Conservation (phyloP, 1,284 basidiomycete genomes). For the Fomitiporia mediterranea region DNA sequence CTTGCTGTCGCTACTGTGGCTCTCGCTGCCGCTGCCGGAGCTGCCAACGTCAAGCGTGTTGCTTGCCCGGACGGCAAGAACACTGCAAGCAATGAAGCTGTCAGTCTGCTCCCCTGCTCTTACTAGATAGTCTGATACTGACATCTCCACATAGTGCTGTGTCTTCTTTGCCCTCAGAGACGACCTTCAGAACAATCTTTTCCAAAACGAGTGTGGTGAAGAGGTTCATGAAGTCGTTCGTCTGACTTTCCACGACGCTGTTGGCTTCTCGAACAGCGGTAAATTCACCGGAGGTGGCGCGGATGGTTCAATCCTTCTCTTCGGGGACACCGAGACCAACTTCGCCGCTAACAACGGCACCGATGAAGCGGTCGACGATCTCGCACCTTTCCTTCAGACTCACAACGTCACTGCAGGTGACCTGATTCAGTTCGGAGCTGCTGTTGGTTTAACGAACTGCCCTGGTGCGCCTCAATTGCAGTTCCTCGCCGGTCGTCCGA, state of each 20-base stretch:
- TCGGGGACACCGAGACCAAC: conserved; percentile 18
- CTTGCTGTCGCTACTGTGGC: conserved; percentile 5
- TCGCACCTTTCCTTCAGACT: conserved; percentile 25
- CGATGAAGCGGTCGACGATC: conserved; percentile 28
- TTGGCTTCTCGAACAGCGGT: conserved; percentile 23
- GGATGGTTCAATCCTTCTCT: conserved; percentile 22
- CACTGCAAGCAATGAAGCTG: conserved; percentile 18
- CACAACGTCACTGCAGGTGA: conserved; percentile 29
- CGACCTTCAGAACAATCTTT: conserved; percentile 22
- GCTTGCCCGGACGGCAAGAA: conserved; percentile 21
- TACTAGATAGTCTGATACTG: neutral
- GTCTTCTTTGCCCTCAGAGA: conserved; percentile 24
- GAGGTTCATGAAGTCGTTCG: conserved; percentile 25
- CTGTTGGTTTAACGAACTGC: conserved; percentile 29
- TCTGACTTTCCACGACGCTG: conserved; percentile 27
- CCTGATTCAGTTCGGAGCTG: conserved; percentile 31
- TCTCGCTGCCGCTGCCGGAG: conserved; percentile 7
- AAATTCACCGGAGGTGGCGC: conserved; percentile 17
- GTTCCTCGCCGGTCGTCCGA: conserved; percentile 26
- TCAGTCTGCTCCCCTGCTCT: neutral
- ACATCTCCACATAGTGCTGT: conserved; percentile 20
- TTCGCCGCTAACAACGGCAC: conserved; percentile 28
- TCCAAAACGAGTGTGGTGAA: conserved; percentile 23
- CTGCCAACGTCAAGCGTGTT: conserved; percentile 19
- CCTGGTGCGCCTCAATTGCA: conserved; percentile 29